These are phyloP conservation scores for Cyanophora paradoxa DNA, from an alignment of 78 protist species.

Conservation along the genomic window DNA sequence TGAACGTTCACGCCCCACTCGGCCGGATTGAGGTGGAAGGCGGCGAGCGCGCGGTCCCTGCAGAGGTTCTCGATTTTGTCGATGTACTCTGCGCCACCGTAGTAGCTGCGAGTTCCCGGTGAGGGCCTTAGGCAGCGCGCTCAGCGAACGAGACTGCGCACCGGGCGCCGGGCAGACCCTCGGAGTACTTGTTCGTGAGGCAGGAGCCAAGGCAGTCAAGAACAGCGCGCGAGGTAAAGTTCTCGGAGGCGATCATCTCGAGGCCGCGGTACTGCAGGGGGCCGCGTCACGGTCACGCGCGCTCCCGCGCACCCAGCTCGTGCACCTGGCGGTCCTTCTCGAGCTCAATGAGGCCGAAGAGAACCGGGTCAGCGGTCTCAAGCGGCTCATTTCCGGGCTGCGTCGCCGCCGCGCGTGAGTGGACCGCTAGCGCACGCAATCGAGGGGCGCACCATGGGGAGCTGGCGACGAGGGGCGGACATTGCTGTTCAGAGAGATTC, in stretches of 20 bases:
- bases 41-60: slow-evolving; percentile 87
- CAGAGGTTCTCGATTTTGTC: slow-evolving; percentile 86
- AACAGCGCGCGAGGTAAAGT: slow-evolving; percentile 93
- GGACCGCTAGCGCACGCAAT: too few species aligned
- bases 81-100: slow-evolving; percentile 96
- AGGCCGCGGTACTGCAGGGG: slow-evolving; percentile 89
- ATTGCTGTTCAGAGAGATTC: too few species aligned
- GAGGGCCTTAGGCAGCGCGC: too few species aligned
- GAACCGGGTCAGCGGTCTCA: slow-evolving; percentile 74
- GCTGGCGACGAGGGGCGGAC: too few species aligned
- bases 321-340: slow-evolving; percentile 96
- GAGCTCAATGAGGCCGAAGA: slow-evolving; percentile 66
- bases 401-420: too few species aligned
- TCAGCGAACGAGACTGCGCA: slow-evolving; percentile 1
- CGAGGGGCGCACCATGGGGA: too few species aligned
- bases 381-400: slow-evolving; percentile 20
- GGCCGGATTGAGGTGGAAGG: slow-evolving; percentile 71
- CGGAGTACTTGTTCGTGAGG: slow-evolving; percentile 98
- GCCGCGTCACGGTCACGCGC: too few species aligned
- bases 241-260: slow-evolving; percentile 98
- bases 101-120: slow-evolving; percentile 67
- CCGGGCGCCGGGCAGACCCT: slow-evolving; percentile 92
- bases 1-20: slow-evolving; percentile 99
- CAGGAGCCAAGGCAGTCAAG: slow-evolving; percentile 93
- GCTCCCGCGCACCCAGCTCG: too few species aligned